Base-by-base conservation (phyloP, 306 rosid genomes). In the Nissolia schottii region DNA sequence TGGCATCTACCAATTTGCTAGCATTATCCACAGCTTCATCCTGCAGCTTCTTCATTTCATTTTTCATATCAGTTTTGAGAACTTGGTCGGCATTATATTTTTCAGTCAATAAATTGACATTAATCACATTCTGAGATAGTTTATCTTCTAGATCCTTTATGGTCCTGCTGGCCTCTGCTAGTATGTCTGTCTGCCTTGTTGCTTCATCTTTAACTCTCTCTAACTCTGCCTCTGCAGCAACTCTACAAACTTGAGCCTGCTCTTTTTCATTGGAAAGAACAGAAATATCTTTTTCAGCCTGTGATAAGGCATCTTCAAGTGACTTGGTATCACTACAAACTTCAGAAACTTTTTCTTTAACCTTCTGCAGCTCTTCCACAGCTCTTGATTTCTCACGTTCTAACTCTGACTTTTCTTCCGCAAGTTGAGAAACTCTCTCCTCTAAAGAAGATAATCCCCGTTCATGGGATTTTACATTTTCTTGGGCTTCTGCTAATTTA, bases 131-230 rank as follows among this genome's bases (percentile, higher is more conserved):
- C 87, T 65, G 82, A 65, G 85, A 86, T 22, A 89, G 71, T 40
- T 84, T 82, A 41, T 81, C 91, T 79, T 91, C 90, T n/a, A 91
- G 87, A 40, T 79, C 84, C 81, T 84, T 74, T 79, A 91, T 84
- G 79, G 84, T 79, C 81, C 53, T 49, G 59, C 78, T 77, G 79
- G 97, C 93, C 83, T 82, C 97, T 22, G 76, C 81, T 41, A 94
- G 82, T 82, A 85, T 82, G 62, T 71, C 72, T 57, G 87, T 66
- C 80, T 82, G 91, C 28, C 31, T 54, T 34, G 80, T 82, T 71
- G 84, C 79, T 77, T 89, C 96, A 76, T 84, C 95, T 72, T 77
- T 91, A 49, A 76, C 79, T 75, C 79, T 80, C 64, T 75, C 87
- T 62, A 86, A 86, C 76, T 89, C 97, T 43, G 64, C 62, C 82